Evolutionary conservation across 495 filamentous ascomycete species (phyloP).

Genomic region (Thermochaetoides thermophila): DNA sequence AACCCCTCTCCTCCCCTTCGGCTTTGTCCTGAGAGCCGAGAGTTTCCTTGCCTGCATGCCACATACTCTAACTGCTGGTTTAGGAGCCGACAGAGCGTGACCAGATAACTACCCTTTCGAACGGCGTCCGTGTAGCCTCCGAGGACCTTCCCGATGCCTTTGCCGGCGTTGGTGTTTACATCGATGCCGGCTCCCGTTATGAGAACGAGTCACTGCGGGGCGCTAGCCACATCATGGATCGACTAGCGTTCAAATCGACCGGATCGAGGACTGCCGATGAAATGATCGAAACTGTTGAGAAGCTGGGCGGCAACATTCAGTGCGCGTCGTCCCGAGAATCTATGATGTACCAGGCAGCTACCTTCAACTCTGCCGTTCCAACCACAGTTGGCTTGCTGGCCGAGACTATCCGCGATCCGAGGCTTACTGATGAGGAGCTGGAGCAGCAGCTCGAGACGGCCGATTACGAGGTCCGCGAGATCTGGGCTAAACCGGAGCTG

Average conservation of each 20-base stretch:
- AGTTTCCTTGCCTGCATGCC: too few species aligned
- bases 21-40: too few species aligned
- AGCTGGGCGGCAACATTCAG: conserved; percentile 85
- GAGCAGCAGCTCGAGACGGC: conserved; percentile 74
- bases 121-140: conserved; percentile 88
- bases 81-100: conserved; percentile 85
- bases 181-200: conserved; percentile 92
- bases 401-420: conserved; percentile 82
- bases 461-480: conserved; percentile 90
- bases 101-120: conserved; percentile 74
- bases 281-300: conserved; percentile 75
- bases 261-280: conserved; percentile 54
- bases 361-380: conserved; percentile 87
- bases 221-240: conserved; percentile 91
- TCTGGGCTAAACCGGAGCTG: conserved; percentile 93
- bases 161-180: conserved; percentile 87
- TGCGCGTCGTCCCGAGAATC: conserved; percentile 91
- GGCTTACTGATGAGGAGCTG: conserved; percentile 84
- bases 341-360: conserved; percentile 97
- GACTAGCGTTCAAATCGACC: conserved; percentile 93
- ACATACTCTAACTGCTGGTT: conserved; percentile 1
- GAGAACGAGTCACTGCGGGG: conserved; percentile 75
- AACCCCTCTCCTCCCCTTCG: not conserved
- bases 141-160: conserved; percentile 94
- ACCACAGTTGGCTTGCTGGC: conserved; percentile 73